Base-by-base conservation (phyloP, 1,139 yeast species). In the Eremothecium sinecaudum region DNA sequence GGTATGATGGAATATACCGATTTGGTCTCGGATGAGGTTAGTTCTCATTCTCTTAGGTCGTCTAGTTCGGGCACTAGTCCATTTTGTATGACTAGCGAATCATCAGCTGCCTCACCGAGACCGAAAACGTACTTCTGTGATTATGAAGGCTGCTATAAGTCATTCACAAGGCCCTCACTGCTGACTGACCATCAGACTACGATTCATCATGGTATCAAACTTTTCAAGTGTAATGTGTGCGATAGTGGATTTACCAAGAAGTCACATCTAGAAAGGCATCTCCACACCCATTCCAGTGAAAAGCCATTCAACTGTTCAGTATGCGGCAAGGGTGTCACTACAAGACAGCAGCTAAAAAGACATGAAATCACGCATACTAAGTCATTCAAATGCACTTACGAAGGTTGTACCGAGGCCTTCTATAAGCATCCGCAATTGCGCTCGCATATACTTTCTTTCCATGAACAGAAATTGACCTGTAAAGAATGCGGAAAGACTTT, bases 321-420 rank as follows among this genome's bases (percentile, higher is more conserved):
- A 1, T 90, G 99, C 56, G 79, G 79, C 1, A 84, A 84, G 54
- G 94, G 95, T 2, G 80, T 83, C 37, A 79, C 79, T 41, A 72
- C 94, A 0, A 59, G 60, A 32, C 98, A 90, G 59, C 97, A 87
- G 53, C 63, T 86, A 43, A 73, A 71, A 45, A 67, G 95, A 37
- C 99, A 90, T 54, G 87, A 66, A 43, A 64, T 71, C 17, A 78
- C 93, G 9, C 96, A 86, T 56, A 72, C 75, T 4, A 77, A 77
- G 44, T 73, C 87, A 0, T 79, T 76, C 50, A 48, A 53, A 34
- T 86, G 96, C 53, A 61, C 69, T 2, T 64, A 68, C 45, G 75
- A 69, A 22, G 71, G 64, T 4, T 90, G 98, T 53, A 45, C 48
- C 0, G 82, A 75, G 47, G 61, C 76, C 0, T 87, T 84, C 50